Evolutionary conservation across 129 eudicot species (phyloP).

Genomic region (Kitagawia praeruptora): DNA sequence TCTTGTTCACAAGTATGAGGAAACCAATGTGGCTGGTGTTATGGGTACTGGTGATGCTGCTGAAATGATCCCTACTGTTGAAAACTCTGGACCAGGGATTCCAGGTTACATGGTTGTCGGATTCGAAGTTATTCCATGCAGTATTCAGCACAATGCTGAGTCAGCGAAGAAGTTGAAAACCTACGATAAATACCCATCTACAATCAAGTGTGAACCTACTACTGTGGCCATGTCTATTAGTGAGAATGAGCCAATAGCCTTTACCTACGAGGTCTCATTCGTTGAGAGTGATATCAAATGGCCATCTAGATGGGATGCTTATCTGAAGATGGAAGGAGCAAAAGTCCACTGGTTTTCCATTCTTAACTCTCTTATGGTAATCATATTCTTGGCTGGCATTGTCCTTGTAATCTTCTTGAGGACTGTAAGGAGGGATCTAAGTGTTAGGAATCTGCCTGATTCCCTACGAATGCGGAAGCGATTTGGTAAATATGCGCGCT

Average conservation of each 20-base stretch:
- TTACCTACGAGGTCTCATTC: constrained; percentile 59
- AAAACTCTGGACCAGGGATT: constrained; percentile 37
- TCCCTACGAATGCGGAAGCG: too few species aligned
- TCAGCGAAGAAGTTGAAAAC: constrained; percentile 55
- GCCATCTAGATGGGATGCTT: constrained; percentile 95
- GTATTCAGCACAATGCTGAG: constrained; percentile 42
- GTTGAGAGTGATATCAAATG: constrained; percentile 81
- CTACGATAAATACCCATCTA: constrained; percentile 47
- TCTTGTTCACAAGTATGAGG: constrained; percentile 70
- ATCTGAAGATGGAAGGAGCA: constrained; percentile 89
- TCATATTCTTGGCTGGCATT: constrained; percentile 77
- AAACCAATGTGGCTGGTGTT: constrained; percentile 63
- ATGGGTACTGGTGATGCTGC: constrained; percentile 94
- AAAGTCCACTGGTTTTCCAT: constrained; percentile 91
- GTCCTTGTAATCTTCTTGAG: constrained; percentile 75
- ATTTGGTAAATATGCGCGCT: too few species aligned
- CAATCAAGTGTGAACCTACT: constrained; percentile 50
- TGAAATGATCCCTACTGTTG: constrained; percentile 61
- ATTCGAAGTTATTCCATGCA: constrained; percentile 81
- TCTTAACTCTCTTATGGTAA: constrained; percentile 74
- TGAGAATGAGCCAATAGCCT: constrained; percentile 62
- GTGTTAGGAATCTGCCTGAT: too few species aligned
- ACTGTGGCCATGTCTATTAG: constrained; percentile 53
- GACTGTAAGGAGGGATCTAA: constrained; percentile 72
- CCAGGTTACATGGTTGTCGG: constrained; percentile 87